Base-by-base conservation (phyloP, 2,329 filamentous ascomycete species). In the Lasiodiplodia theobromae region DNA sequence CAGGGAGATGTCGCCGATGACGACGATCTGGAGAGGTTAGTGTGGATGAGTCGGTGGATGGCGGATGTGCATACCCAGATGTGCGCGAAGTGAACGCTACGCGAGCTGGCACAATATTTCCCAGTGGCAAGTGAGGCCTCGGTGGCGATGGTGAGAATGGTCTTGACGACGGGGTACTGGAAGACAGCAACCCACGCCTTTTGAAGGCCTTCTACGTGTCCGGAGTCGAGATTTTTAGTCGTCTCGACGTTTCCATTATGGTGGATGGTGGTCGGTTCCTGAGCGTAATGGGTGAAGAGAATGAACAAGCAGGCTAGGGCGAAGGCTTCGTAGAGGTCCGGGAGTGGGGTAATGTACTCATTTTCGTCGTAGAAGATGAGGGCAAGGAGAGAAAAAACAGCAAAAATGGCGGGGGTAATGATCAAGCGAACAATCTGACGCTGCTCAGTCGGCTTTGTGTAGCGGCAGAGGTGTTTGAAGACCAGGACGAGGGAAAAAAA, bases 381-480 rank as follows among this genome's bases (percentile, higher is more conserved):
- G 16, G 73, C 68, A 49, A 73, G 70, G 51, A 75, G 72, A 1
- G 72, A 67, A 0, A 76, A 62, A 2, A 73, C 47, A 16, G 70
- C 68, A 49, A 72, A 75, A 10, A 73, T 66, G 38, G 74, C 64
- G 16, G 72, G 72, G 10, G 74, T 72, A 53, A 74, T 71, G 11
- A 71, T 58, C 18, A 76, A 72, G n/a, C 74, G 72, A 47, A 76
- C 70, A 66, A 75, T 76, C 57, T 76, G 75, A 34, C 73, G 72
- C 69, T 77, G 75, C 68, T 77, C 75, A 23, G 73, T 72, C 2
- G 75, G 75, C 4, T 69, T 65, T 10, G 73, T 70, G 67, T 77
- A 77, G 53, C 74, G 71, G 11, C 62, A 69, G 2, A 77, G 71
- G 68, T 76, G 75, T 25, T 72, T 70, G 23, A 68, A 64, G 40